Base-by-base conservation (phyloP, 1,284 basidiomycete genomes). In the Malassezia japonica region DNA sequence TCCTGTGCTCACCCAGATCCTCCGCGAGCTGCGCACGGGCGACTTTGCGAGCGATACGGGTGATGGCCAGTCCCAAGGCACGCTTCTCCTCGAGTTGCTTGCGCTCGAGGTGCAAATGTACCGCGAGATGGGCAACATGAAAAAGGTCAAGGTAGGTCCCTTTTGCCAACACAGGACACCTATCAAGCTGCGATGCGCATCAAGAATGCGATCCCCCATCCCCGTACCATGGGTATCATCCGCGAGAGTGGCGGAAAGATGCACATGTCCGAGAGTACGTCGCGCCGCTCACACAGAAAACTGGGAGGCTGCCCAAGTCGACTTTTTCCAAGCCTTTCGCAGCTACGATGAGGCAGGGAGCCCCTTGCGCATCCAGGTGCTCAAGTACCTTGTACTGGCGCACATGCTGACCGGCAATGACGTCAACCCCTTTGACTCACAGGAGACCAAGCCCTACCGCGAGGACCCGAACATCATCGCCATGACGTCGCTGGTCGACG, bases 91-190 rank as follows among this genome's bases (percentile, higher is more conserved):
- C n/a, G 94, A 99, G 75, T 87, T 98, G 40, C 95, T 95, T 68
- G 91, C 94, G 0, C 82, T 96, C 40, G 92, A 99, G 74, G 98
- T 99, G 49, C 92, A 96, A 72, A 98, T 99, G 94, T 90, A 96
- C 76, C 91, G 90, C 63, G 90, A 95, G 75, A 86, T 84, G 60
- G 83, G 85, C 65, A 94, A 98, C 72, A 85, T 83, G 75, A 90
- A 91, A 76, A 95, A 94, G 74, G 79, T 96, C 45, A 94, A 96
- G 52, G 54, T 53, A 20, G 15, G 50, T 29, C 33, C 9, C 15
- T 13, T 18, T 35, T 21, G 18, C 37, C 28, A 2, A 21, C 12
- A 2, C 37, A 58, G 87, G 88, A 95, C 74, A 94, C 96, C 46
- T 99, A 98, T 76, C 88, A 94, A 60, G 89, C 91, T 5, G 86